phyloP scores from a whole-genome alignment of 108 stramenopile species.

The Asterionellopsis glacialis region DNA sequence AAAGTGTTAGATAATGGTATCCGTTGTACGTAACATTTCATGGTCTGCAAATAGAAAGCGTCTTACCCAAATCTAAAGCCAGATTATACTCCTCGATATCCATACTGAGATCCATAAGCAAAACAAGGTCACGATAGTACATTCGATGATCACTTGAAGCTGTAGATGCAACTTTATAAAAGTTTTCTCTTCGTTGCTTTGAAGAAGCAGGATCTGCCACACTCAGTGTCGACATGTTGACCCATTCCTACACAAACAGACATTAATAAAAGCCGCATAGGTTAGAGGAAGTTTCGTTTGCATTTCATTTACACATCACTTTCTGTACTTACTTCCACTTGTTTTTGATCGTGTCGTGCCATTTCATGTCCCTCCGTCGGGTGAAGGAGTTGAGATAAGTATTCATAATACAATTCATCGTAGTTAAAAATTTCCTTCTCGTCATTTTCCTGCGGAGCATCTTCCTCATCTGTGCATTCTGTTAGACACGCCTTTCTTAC shows the following conservation, averaged over 20 bases:
- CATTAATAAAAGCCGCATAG: background rate
- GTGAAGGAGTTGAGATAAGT: conserved; percentile 65
- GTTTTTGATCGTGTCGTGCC: conserved; percentile 46
- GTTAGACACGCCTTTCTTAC: conserved; percentile 47
- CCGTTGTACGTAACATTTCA: conserved; percentile 5
- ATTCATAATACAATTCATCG: conserved; percentile 53
- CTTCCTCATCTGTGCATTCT: background rate
- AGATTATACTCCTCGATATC: conserved; percentile 47
- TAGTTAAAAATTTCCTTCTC: conserved; percentile 7
- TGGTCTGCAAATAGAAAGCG: background rate
- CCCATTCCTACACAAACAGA: conserved; percentile 55
- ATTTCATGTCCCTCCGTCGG: conserved; percentile 61
- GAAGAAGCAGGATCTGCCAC: conserved; percentile 7
- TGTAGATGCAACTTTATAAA: conserved; percentile 52
- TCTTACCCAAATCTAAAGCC: conserved; percentile 68
- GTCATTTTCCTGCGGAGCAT: background rate
- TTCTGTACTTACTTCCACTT: conserved; percentile 48
- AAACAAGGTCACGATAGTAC: conserved; percentile 63
- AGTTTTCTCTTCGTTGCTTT: conserved; percentile 24
- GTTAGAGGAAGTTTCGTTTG: background rate
- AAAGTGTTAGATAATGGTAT: conserved; percentile 10
- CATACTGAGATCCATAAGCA: conserved; percentile 53
- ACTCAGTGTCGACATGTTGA: conserved; percentile 36
- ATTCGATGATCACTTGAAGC: conserved; percentile 37
- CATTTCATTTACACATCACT: background rate